Base-by-base conservation (phyloP, 768 basidiomycete species). In the Lentinula sp. region DNA sequence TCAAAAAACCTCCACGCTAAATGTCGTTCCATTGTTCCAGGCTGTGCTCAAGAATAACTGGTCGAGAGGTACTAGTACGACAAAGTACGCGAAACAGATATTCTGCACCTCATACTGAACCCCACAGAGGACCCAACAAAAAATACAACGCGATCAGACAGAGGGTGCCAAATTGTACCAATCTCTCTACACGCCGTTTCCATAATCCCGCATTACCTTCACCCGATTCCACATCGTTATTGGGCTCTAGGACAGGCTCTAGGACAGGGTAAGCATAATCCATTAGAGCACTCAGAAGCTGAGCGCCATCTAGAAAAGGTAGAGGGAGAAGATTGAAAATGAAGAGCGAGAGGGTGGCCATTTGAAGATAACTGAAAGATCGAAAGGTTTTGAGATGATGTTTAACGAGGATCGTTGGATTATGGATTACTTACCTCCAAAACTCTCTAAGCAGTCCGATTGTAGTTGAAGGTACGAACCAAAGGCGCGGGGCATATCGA, bases 261-360 rank as follows among this genome's bases (percentile, higher is more conserved):
- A 18, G 28, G 4, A 40, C 18, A 2, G 57, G 45, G 35, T 10
- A 4, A 7, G 50, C 9, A 45, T 49, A 46, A 18, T 70, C 63
- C 28, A 72, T 49, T 18, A 71, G 31, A 5, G 67, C 65, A 11
- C 62, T 69, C 8, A 92, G 75, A 18, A 89, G 73, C 64, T 86
- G 81, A 7, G 78, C 73, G 31, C 93, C 93, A 62, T 95, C 93
- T 18, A 95, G 76, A 52, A 76, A 74, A 2, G 83, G 81, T 37
- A 94, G 69, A 0, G 93, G 92, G 23, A 95, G 77, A 31, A 91
- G 80, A 70, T 95, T 95, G 75, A 95, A 86, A 61, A 93, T 72
- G 70, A 83, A 93, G 1, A 95, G 76, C 2, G 91, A 93, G 35
- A 94, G 70, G n/a, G 86, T 84, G 2, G 89, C 79, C 67, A 84